Evolutionary conservation across 176 grass and related monocot genomes (phyloP).

Genomic region (Canna indica): DNA sequence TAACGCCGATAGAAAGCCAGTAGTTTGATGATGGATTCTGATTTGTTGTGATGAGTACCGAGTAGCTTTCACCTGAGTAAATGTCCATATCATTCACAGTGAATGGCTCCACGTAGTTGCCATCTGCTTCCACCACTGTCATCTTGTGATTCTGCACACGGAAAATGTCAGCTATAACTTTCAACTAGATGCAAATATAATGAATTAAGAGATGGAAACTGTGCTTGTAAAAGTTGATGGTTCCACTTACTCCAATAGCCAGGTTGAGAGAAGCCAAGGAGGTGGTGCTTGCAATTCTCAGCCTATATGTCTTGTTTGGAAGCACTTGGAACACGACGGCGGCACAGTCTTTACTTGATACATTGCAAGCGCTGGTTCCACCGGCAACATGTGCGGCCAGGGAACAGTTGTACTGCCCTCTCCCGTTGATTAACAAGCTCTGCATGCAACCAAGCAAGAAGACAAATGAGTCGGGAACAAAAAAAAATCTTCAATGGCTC

Average conservation of each 20-base stretch:
- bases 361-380: conserved; percentile 29
- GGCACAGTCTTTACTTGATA: conserved; percentile 37
- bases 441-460: conserved; percentile 27
- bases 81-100: conserved; percentile 67
- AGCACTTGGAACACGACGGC: conserved; percentile 40
- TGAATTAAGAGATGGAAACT: background rate
- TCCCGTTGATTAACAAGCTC: conserved; percentile 73
- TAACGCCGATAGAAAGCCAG: conserved; percentile 62
- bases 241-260: conserved; percentile 44
- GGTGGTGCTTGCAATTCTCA: conserved; percentile 70
- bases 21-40: conserved; percentile 63
- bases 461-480: background rate
- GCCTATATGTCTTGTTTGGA: conserved; percentile 69
- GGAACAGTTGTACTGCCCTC: conserved; percentile 73
- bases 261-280: conserved; percentile 75
- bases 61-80: conserved; percentile 94
- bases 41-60: conserved; percentile 54
- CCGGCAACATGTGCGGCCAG: conserved; percentile 34
- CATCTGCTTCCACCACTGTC: conserved; percentile 85
- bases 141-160: conserved; percentile 53
- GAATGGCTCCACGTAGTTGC: conserved; percentile 76
- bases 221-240: background rate
- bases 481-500: background rate
- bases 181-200: background rate
- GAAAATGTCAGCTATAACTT: background rate